These are phyloP conservation scores for Chrysoporthe puriensis DNA, from an alignment of 2,329 filamentous ascomycete genomes.

Conservation along the genomic window DNA sequence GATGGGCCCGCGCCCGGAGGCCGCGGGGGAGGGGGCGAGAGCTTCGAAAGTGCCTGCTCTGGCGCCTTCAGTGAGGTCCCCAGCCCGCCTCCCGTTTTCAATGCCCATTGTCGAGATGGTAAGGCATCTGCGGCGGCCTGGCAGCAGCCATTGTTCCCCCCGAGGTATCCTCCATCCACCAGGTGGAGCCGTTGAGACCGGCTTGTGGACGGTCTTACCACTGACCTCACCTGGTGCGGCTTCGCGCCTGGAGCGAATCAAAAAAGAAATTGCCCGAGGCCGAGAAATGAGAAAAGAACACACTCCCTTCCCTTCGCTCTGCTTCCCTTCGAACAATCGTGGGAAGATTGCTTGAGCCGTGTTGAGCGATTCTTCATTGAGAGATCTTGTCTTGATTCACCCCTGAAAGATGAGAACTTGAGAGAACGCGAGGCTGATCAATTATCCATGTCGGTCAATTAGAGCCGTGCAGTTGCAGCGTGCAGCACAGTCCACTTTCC, in stretches of 20 bases:
- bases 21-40: conserved; percentile 8
- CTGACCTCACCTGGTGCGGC: neutral
- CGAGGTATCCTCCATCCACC: neutral
- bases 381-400: conserved; percentile 30
- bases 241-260: conserved; percentile 10
- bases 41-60: conserved; percentile 4
- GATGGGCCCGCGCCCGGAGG: neutral
- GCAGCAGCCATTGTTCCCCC: neutral
- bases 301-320: conserved; percentile 29
- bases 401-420: conserved; percentile 29
- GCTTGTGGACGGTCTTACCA: neutral
- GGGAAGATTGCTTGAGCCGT: conserved; percentile 25
- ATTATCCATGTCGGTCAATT: conserved; percentile 29
- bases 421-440: conserved; percentile 30
- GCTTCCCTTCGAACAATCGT: conserved; percentile 27
- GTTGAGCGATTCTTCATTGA: conserved; percentile 23
- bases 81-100: neutral
- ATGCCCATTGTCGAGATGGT: neutral
- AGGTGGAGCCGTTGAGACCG: neutral
- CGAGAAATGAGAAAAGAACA: conserved; percentile 29
- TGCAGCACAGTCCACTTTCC: conserved; percentile 27
- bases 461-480: conserved; percentile 29
- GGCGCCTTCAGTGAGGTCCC: conserved; percentile 9
- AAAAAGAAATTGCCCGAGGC: conserved; percentile 15
- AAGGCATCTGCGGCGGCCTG: neutral